Evolutionary conservation across 75 land plant species (phyloP), one percentile per base, ranked within the genome.

Genomic region (Ceratopteris richardii): DNA sequence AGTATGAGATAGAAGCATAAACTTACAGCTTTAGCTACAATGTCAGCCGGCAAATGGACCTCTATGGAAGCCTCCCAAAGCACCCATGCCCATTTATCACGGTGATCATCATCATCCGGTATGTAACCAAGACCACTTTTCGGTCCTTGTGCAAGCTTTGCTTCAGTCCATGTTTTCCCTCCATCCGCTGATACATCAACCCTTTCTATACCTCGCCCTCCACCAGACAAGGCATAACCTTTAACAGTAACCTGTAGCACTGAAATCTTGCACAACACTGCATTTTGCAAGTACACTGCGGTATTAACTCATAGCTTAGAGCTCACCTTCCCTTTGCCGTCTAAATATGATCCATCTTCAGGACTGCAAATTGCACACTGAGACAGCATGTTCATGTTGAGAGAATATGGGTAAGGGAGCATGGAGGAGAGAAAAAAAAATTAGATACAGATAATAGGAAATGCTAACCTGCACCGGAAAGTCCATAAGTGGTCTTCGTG

Each of bases 201-300:
- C 41, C 99, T 65, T 44, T 94, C 99, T 58, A 94, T 90, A 19
- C 99, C 96, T 48, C 99, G 90, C 18, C 96, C 99, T 66, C 99
- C 99, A 52, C 99, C 99, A 64, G 90, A 68, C 7, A 78, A 72
- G 26, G 99, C 99, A 76, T 94, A 94, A 16, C 99, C 99, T 30
- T 62, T 44, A 33, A 94, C 46, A 20, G 36, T 77, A 59, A 83
- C 62, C 96, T 94, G 27, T 14, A 52, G 27, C 14, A 52, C 1
- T 14, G n/a, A n/a, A n/a, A n/a, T n/a, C n/a, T n/a, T n/a, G n/a
- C n/a, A n/a, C n/a, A n/a, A n/a, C n/a, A n/a, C n/a, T n/a, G n/a
- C n/a, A n/a, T n/a, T n/a, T 13, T 13, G 20, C 51, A 48, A 13
- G 18, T n/a, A n/a, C n/a, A n/a, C n/a, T n/a, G n/a, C n/a, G n/a